Conservation (phyloP, 495 filamentous ascomycete species). For the Hypoxylon crocopeplum region DNA sequence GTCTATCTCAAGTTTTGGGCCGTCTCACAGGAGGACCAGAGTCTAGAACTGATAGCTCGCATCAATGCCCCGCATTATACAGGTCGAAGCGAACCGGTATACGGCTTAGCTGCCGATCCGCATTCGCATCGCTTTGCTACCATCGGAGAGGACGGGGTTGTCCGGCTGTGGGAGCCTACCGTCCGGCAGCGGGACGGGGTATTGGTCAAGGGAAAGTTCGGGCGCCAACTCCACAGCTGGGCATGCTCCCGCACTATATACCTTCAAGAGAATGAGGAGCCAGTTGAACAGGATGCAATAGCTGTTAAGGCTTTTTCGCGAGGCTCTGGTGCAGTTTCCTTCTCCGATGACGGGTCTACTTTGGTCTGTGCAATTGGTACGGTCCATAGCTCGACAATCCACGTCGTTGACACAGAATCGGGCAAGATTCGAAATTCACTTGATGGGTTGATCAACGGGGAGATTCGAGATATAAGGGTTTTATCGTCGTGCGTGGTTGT, state of each 20-base stretch:
- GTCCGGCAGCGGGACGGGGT: conserved; percentile 67
- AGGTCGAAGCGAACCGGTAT: conserved; percentile 60
- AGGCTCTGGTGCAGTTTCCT: conserved; percentile 66
- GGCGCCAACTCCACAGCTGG: conserved; percentile 71
- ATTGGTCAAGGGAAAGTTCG: conserved; percentile 59
- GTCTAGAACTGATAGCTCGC: conserved; percentile 78
- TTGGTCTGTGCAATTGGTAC: conserved; percentile 66
- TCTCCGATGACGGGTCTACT: conserved; percentile 87
- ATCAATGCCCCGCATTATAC: conserved; percentile 81
- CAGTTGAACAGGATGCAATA: conserved; percentile 40
- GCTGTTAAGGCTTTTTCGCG: conserved; percentile 22
- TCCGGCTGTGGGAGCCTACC: conserved; percentile 80
- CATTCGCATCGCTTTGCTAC: conserved; percentile 75
- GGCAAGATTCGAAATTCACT: conserved; percentile 62
- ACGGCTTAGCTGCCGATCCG: conserved; percentile 75
- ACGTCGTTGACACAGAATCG: conserved; percentile 65
- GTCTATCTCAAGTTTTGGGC: conserved; percentile 91
- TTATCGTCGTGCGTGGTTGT: conserved; percentile 67
- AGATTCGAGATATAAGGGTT: conserved; percentile 63
- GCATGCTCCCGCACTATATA: conserved; percentile 67
- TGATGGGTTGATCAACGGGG: conserved; percentile 60
- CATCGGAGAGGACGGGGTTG: conserved; percentile 76
- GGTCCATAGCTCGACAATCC: conserved; percentile 55
- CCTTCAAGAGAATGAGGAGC: conserved; percentile 53
- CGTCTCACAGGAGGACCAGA: conserved; percentile 65